Evolutionary conservation across 441 rosid genomes (phyloP), one percentile per base, ranked within the genome.

Genomic region (Erodium moschatum): DNA sequence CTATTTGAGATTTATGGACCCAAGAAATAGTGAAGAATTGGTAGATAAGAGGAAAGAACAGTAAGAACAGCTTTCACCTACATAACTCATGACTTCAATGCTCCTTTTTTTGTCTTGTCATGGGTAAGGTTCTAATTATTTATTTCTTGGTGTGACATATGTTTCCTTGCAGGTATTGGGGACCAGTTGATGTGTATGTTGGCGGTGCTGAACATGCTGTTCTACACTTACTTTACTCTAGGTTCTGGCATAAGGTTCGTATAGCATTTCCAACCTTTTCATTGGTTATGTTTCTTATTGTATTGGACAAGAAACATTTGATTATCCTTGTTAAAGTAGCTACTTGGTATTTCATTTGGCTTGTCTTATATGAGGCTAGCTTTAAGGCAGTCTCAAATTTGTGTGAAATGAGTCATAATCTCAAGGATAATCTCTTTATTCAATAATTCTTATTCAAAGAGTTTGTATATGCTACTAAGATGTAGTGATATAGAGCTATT

Each of bases 181-280:
- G 95, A 73, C 97, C 93, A 52, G 95, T 93, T 76, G 98, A 93
- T 77, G 86, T 93, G 72, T 93, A 93, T 73, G 89, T 93, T 38
- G 98, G 96, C 48, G 98, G 98, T 72, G 97, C 98, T 78, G 98
- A 93, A 72, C 98, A 93, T 82, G 98, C 98, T 40, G 97, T 93
- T 75, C 91, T 93, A 69, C 98, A 93, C 81, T 85, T 91, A 70
- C 96, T 93, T 69, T 93, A 93, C 73, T 76, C 97, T 42, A 89
- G 98, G 83, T 93, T 93, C 86, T 93, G 97, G 98, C 98, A 93
- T 86, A 93, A 91, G 96, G 98, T 93, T 70, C 16, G 52, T 16
- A 19, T 73, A 13, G 67, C 68, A 31, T 67, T 16, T 24, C 15
- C 54, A 19, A 20, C 54, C 16, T 35, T 9, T 35, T 44, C 18